These are phyloP conservation scores for Alternaria brassicicola DNA, from an alignment of 2,329 filamentous ascomycete species.

Conservation along the genomic window DNA sequence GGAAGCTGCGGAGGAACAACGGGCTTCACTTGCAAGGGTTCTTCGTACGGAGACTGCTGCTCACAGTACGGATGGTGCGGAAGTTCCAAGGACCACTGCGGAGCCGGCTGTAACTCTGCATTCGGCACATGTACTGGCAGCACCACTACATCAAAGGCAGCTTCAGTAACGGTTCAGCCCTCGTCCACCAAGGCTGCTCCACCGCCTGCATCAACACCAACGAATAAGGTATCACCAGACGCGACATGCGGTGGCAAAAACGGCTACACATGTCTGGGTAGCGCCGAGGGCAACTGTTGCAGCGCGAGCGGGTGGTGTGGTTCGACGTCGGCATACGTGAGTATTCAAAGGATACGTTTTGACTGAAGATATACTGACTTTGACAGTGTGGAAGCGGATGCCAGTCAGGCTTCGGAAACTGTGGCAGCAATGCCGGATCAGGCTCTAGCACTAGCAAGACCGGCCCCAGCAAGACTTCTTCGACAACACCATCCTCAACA, in stretches of 20 bases:
- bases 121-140: constrained; percentile 39
- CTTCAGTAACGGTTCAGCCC: not conserved
- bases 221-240: constrained; percentile 42
- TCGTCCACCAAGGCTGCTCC: constrained; percentile 21
- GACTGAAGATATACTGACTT: constrained; percentile 18
- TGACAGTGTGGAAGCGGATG: constrained; percentile 41
- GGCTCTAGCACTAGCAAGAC: constrained; percentile 16
- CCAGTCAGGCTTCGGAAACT: constrained; percentile 42
- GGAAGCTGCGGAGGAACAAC: constrained; percentile 51
- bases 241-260: constrained; percentile 33
- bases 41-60: constrained; percentile 53
- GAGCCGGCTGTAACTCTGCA: constrained; percentile 7
- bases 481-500: constrained; percentile 19
- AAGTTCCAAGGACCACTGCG: constrained; percentile 33
- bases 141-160: constrained; percentile 4
- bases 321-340: constrained; percentile 30
- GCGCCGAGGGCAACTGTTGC: constrained; percentile 47
- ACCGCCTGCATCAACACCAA: constrained; percentile 27
- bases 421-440: constrained; percentile 24
- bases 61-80: constrained; percentile 52
- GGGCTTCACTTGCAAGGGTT: constrained; percentile 53
- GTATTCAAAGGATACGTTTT: not conserved
- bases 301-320: constrained; percentile 52
- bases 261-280: constrained; percentile 34
- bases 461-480: constrained; percentile 22